These are phyloP conservation scores for Amanita fuliginea DNA, from an alignment of 768 basidiomycete genomes.

Conservation along the genomic window DNA sequence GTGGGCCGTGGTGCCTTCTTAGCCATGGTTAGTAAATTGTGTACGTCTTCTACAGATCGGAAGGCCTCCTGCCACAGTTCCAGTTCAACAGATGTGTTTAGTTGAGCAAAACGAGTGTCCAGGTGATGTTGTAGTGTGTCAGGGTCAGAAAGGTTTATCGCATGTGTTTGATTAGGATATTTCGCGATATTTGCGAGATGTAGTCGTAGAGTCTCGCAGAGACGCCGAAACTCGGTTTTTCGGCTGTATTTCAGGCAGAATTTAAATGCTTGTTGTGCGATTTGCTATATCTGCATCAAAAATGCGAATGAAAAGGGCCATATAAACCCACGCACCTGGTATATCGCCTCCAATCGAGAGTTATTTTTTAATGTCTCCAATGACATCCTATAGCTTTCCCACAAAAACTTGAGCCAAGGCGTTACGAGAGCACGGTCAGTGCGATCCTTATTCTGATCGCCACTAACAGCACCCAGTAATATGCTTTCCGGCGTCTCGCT, in stretches of 20 bases:
- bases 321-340: conserved; percentile 55
- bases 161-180: conserved; percentile 86
- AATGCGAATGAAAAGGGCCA: not conserved
- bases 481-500: conserved; percentile 93
- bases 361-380: conserved; percentile 96
- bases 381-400: conserved; percentile 95
- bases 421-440: conserved; percentile 93
- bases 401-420: conserved; percentile 97
- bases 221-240: conserved; percentile 93
- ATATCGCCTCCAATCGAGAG: conserved; percentile 82
- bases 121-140: conserved; percentile 94
- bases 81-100: conserved; percentile 93
- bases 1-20: conserved; percentile 87
- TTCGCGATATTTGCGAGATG: conserved; percentile 93
- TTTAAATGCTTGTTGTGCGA: conserved; percentile 94
- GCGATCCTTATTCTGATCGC: conserved; percentile 83
- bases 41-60: conserved; percentile 96
- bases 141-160: conserved; percentile 91
- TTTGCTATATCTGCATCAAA: conserved; percentile 42
- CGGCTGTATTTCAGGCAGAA: conserved; percentile 92
- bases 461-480: conserved; percentile 81
- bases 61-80: conserved; percentile 99
- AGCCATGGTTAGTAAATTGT: conserved; percentile 87
- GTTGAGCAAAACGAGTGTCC: conserved; percentile 93
- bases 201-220: conserved; percentile 92